These are phyloP conservation scores for Fusarium praegraminearum DNA, from an alignment of 2,329 filamentous ascomycete species.

Conservation along the genomic window DNA sequence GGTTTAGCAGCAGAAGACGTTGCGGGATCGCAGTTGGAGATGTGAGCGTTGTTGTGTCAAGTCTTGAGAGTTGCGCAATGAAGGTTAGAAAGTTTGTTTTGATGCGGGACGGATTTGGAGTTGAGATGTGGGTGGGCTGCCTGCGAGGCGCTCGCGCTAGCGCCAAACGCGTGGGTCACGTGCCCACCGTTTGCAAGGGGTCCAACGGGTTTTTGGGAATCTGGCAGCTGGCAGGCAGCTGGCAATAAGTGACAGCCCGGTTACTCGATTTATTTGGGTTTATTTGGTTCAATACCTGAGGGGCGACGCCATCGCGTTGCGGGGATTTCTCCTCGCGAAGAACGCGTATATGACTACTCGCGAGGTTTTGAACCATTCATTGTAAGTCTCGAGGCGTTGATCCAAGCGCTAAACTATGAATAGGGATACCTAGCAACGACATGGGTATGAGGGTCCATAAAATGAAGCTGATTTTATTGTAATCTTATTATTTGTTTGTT, in stretches of 20 bases:
- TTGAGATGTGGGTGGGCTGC: constrained; percentile 17
- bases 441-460: constrained; percentile 23
- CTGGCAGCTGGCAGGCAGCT: not conserved
- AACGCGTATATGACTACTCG: not conserved
- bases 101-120: constrained; percentile 22
- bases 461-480: constrained; percentile 31
- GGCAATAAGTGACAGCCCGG: constrained; percentile 6
- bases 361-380: not conserved
- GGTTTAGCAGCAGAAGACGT: not conserved
- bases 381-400: not conserved
- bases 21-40: constrained; percentile 4
- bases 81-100: constrained; percentile 30
- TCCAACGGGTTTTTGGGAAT: constrained; percentile 1
- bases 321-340: not conserved
- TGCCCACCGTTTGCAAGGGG: constrained; percentile 9
- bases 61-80: constrained; percentile 17
- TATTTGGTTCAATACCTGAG: not conserved
- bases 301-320: not conserved
- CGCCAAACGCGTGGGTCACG: constrained; percentile 26
- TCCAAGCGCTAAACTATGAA: not conserved
- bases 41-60: not conserved
- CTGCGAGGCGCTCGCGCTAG: constrained; percentile 20
- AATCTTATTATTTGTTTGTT: not conserved
- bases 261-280: not conserved
- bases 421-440: constrained; percentile 6